These are phyloP conservation scores for Penicillium hesseltinei DNA, from an alignment of 2,329 filamentous ascomycete genomes.

Conservation along the genomic window DNA sequence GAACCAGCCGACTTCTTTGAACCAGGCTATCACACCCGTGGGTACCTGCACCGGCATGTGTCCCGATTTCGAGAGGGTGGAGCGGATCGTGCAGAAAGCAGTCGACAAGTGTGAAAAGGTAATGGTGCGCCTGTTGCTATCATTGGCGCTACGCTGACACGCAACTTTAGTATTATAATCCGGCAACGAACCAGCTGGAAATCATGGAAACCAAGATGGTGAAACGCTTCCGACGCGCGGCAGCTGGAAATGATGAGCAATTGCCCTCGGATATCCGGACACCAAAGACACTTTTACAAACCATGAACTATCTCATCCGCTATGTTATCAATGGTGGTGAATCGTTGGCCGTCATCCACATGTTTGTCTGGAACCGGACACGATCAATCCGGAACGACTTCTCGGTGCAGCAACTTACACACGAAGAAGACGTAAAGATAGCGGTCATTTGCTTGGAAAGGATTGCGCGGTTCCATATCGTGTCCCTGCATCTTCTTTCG, in stretches of 20 bases:
- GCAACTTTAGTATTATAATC: slow-evolving; percentile 35
- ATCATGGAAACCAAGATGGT: slow-evolving; percentile 53
- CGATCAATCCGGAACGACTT: slow-evolving; percentile 65
- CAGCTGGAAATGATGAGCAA: slow-evolving; percentile 62
- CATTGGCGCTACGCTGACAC: neutral
- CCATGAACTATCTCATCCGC: slow-evolving; percentile 50
- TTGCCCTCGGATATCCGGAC: slow-evolving; percentile 63
- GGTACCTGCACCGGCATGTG: slow-evolving; percentile 65
- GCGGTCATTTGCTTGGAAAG: slow-evolving; percentile 62
- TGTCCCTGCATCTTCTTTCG: slow-evolving; percentile 60
- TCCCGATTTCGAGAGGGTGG: slow-evolving; percentile 61
- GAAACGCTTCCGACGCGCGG: slow-evolving; percentile 62
- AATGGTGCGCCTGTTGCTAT: slow-evolving; percentile 3
- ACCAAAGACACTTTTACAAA: slow-evolving; percentile 49
- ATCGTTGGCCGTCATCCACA: slow-evolving; percentile 54
- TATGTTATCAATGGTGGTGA: slow-evolving; percentile 52
- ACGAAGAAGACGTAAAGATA: slow-evolving; percentile 54
- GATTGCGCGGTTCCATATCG: slow-evolving; percentile 63
- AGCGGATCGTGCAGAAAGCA: slow-evolving; percentile 61
- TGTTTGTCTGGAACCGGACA: slow-evolving; percentile 66
- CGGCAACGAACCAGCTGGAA: slow-evolving; percentile 33
- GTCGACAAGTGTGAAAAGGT: slow-evolving; percentile 62
- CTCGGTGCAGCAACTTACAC: slow-evolving; percentile 60
- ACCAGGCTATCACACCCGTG: slow-evolving; percentile 60
- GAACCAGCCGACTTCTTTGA: slow-evolving; percentile 58